phyloP scores from a whole-genome alignment of 2,329 filamentous ascomycete genomes.

The Pseudogymnoascus sp. region DNA sequence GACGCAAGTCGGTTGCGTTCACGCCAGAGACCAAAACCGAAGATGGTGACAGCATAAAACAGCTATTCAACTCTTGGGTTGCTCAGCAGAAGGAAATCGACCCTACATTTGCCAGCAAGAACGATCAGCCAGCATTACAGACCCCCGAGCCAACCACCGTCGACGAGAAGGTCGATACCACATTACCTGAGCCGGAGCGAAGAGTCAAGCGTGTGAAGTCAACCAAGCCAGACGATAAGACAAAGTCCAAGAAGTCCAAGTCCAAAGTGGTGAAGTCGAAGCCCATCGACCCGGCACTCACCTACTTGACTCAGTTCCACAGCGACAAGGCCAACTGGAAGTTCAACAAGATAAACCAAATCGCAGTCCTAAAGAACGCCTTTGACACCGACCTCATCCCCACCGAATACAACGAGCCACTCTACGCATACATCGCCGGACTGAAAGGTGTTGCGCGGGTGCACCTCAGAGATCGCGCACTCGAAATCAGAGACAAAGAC shows the following conservation, averaged over 20 bases:
- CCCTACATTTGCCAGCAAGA: conserved; percentile 18
- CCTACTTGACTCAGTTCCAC: conserved; percentile 72
- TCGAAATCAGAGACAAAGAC: conserved; percentile 51
- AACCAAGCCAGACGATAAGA: conserved; percentile 12
- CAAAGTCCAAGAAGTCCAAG: conserved; percentile 17
- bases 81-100: conserved; percentile 29
- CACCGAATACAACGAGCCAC: conserved; percentile 55
- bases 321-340: conserved; percentile 70
- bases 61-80: conserved; percentile 44
- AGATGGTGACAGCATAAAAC: conserved; percentile 46
- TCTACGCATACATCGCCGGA: conserved; percentile 71
- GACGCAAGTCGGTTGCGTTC: conserved; percentile 55
- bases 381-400: conserved; percentile 68
- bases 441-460: conserved; percentile 68
- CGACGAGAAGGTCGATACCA: conserved; percentile 23
- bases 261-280: conserved; percentile 16
- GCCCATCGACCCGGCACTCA: conserved; percentile 54
- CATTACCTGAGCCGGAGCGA: conserved; percentile 25
- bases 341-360: conserved; percentile 92
- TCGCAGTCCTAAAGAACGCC: conserved; percentile 72
- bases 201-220: conserved; percentile 25
- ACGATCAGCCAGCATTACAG: conserved; percentile 19
- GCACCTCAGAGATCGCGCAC: conserved; percentile 58
- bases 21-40: conserved; percentile 52
- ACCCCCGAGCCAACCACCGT: conserved; percentile 23